phyloP scores from a whole-genome alignment of 2,329 filamentous ascomycete species.

The Westerdykella sp. region DNA sequence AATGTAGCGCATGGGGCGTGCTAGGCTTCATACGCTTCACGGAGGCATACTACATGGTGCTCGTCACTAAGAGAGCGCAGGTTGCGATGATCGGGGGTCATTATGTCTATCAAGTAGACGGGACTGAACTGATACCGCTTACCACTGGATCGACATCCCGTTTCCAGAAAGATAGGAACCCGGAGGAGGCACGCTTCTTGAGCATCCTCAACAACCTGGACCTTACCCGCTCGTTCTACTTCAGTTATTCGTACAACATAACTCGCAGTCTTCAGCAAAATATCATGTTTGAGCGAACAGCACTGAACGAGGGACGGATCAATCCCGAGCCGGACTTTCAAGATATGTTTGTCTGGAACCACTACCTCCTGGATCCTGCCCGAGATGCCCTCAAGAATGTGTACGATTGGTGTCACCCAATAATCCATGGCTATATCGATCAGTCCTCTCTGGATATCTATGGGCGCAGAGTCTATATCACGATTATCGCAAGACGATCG shows the following conservation, averaged over 20 bases:
- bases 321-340: conserved; percentile 65
- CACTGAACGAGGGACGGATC: conserved; percentile 58
- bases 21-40: conserved; percentile 96
- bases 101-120: conserved; percentile 92
- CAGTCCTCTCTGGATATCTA: conserved; percentile 73
- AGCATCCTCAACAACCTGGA: conserved; percentile 87
- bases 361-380: conserved; percentile 76
- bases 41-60: conserved; percentile 91
- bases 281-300: conserved; percentile 70
- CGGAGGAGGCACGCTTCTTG: conserved; percentile 84
- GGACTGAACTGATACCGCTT: conserved; percentile 82
- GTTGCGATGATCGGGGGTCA: conserved; percentile 95
- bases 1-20: conserved; percentile 87
- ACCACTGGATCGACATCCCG: conserved; percentile 62
- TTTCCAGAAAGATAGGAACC: conserved; percentile 72
- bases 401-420: conserved; percentile 92
- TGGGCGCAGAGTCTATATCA: conserved; percentile 82
- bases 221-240: conserved; percentile 88
- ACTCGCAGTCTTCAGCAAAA: conserved; percentile 90
- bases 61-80: conserved; percentile 93
- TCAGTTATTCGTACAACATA: conserved; percentile 96
- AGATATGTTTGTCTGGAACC: conserved; percentile 98
- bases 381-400: conserved; percentile 64
- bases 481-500: conserved; percentile 86
- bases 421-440: conserved; percentile 94